These are phyloP conservation scores for Daldinia eschscholtzii DNA, from an alignment of 2,329 filamentous ascomycete species.

Conservation along the genomic window DNA sequence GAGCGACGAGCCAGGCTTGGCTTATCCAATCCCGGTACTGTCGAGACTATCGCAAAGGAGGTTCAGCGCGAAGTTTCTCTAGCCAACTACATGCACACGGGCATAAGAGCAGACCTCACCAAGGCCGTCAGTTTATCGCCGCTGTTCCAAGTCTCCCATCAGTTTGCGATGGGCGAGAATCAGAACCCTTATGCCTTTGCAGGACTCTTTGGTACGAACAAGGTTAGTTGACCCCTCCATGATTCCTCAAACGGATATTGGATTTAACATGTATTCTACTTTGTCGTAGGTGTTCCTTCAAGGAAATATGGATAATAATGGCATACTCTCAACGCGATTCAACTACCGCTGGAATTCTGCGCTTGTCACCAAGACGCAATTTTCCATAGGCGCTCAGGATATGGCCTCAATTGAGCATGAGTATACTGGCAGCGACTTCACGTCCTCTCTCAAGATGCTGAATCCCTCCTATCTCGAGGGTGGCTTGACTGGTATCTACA, in stretches of 20 bases:
- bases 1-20: conserved; percentile 90
- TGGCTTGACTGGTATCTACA: conserved; percentile 92
- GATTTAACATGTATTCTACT: conserved; percentile 13
- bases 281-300: conserved; percentile 85
- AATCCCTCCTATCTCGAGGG: conserved; percentile 96
- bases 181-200: conserved; percentile 96
- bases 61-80: conserved; percentile 96
- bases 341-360: conserved; percentile 90
- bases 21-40: conserved; percentile 89
- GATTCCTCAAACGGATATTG: conserved; percentile 14
- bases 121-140: conserved; percentile 95
- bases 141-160: conserved; percentile 96
- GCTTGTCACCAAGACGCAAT: conserved; percentile 86
- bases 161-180: conserved; percentile 93
- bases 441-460: conserved; percentile 89
- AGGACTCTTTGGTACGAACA: conserved; percentile 91
- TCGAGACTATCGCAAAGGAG: conserved; percentile 90
- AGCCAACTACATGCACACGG: conserved; percentile 96
- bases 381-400: conserved; percentile 85
- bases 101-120: conserved; percentile 94
- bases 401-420: conserved; percentile 96
- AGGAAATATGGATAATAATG: conserved; percentile 94
- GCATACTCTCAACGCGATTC: conserved; percentile 86
- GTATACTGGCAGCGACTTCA: conserved; percentile 94
- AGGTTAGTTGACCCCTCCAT: conserved; percentile 68